These are phyloP conservation scores for Orbilia oligospora DNA, from an alignment of 2,329 filamentous ascomycete species.

Conservation along the genomic window DNA sequence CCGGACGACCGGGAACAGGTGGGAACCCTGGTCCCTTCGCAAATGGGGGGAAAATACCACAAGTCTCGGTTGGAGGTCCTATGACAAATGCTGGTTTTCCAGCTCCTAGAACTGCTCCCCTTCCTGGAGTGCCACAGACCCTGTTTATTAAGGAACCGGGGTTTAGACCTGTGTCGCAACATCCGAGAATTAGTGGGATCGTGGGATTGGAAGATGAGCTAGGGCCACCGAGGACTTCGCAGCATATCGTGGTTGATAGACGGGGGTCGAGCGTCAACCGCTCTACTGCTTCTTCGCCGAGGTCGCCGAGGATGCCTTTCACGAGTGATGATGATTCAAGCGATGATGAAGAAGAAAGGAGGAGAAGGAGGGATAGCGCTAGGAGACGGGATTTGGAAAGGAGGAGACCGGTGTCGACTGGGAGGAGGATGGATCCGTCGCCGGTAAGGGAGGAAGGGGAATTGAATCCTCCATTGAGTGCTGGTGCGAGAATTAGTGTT, in stretches of 20 bases:
- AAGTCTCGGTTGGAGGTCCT: constrained; percentile 28
- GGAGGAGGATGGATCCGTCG: constrained; percentile 50
- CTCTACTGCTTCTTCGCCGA: constrained; percentile 51
- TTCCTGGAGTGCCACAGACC: constrained; percentile 64
- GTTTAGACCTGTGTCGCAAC: constrained; percentile 78
- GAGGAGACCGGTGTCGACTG: constrained; percentile 46
- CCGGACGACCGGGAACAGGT: constrained; percentile 27
- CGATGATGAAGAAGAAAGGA: constrained; percentile 52
- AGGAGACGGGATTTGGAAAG: constrained; percentile 53
- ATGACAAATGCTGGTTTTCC: constrained; percentile 30
- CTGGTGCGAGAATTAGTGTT: constrained; percentile 27
- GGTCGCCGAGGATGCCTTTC: constrained; percentile 58
- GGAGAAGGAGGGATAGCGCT: constrained; percentile 46
- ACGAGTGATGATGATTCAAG: constrained; percentile 58
- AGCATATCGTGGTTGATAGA: constrained; percentile 66
- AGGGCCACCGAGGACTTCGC: constrained; percentile 66
- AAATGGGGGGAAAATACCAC: constrained; percentile 46
- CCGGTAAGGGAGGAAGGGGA: constrained; percentile 57
- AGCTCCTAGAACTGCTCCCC: constrained; percentile 51
- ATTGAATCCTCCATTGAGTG: background rate
- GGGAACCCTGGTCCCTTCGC: constrained; percentile 13
- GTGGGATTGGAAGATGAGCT: constrained; percentile 69
- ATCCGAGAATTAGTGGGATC: constrained; percentile 78
- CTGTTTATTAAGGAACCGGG: constrained; percentile 68
- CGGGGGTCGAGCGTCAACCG: constrained; percentile 56